Conservation (phyloP, 169 alveolate species). For the Amoebophrya sp. region DNA sequence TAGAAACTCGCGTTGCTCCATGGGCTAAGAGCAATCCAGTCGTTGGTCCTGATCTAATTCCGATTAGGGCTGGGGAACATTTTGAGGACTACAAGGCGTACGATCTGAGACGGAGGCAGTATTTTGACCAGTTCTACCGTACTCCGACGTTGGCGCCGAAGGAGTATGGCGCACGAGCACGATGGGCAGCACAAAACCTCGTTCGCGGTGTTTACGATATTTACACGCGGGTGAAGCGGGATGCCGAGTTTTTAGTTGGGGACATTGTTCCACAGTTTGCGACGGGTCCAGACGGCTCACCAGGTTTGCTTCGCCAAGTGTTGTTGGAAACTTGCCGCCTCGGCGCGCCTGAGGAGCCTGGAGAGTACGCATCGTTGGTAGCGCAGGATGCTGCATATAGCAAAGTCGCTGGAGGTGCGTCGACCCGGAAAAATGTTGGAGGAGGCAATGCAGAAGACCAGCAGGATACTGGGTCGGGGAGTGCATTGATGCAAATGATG, state of each 20-base stretch:
- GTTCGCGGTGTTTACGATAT: neutral
- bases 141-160: neutral
- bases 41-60: neutral
- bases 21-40: neutral
- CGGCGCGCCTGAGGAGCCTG: neutral
- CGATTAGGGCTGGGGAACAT: neutral
- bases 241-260: neutral
- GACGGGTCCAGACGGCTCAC: too few species aligned
- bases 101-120: neutral
- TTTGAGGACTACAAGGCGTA: neutral
- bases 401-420: neutral
- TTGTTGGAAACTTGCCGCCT: neutral
- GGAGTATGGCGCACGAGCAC: neutral
- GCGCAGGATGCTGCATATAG: neutral
- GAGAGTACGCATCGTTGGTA: neutral
- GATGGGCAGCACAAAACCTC: neutral
- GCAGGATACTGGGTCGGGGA: too few species aligned
- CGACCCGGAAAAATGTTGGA: too few species aligned
- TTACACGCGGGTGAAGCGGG: neutral
- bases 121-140: neutral
- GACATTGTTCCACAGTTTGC: neutral
- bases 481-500: too few species aligned
- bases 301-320: neutral
- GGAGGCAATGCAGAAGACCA: neutral
- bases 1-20: neutral